Conservation (phyloP, 1,284 basidiomycete species). For the Puccinia hordei region DNA sequence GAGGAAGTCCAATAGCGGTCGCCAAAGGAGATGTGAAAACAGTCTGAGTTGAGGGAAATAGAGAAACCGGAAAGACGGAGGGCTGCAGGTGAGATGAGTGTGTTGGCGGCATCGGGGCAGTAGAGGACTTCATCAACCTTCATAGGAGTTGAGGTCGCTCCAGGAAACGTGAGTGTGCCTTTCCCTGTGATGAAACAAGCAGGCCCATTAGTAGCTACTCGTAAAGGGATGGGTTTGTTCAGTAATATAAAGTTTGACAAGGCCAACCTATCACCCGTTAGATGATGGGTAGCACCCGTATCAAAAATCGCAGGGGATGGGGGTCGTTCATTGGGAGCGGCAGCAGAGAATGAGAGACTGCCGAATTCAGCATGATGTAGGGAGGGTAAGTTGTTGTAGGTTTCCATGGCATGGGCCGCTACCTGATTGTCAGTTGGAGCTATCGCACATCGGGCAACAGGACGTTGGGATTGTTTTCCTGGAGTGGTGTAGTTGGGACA, state of each 20-base stretch:
- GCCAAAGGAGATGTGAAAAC: background rate
- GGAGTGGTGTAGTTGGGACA: no score
- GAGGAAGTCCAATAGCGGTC: no score
- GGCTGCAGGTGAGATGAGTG: conserved; percentile 7
- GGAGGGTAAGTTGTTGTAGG: no score
- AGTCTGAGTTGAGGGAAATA: background rate
- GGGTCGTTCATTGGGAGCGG: no score
- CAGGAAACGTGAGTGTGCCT: conserved; percentile 15
- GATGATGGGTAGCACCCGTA: conserved; percentile 25
- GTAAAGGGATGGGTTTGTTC: background rate
- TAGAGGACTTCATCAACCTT: background rate
- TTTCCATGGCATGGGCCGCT: no score
- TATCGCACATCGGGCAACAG: background rate
- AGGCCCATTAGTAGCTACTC: background rate
- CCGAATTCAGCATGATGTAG: no score
- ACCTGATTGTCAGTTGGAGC: background rate
- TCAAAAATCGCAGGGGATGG: background rate
- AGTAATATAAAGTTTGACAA: background rate
- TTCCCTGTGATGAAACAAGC: background rate
- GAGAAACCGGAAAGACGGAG: background rate
- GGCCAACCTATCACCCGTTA: conserved; percentile 6
- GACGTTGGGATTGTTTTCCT: background rate
- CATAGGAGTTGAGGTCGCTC: background rate
- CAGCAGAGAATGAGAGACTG: background rate
- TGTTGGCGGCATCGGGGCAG: background rate